Percentiles rank a stretch among this genome's conserved stretches.
Evolutionary conservation across 1,139 yeast species (phyloP).

Genomic region (Suhomyces atakaporum): DNA sequence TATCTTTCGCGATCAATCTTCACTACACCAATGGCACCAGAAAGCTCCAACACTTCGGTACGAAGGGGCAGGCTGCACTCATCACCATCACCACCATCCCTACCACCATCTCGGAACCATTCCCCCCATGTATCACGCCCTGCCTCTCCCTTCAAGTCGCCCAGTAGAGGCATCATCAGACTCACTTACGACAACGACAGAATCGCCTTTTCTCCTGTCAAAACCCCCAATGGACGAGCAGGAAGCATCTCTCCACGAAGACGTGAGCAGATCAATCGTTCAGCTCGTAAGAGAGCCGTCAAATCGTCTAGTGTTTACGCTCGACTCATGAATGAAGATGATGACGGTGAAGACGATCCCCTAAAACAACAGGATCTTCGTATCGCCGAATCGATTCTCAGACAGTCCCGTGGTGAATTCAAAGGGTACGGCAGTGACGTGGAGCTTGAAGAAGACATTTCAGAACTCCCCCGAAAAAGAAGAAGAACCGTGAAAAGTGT

Average conservation of each 20-base stretch:
- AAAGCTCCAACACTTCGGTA: too few species aligned
- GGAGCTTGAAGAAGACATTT: slow-evolving; percentile 32
- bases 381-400: slow-evolving; percentile 48
- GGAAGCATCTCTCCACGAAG: slow-evolving; percentile 49
- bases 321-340: slow-evolving; percentile 38
- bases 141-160: slow-evolving; percentile 18
- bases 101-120: too few species aligned
- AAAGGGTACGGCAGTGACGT: slow-evolving; percentile 32
- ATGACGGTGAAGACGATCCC: slow-evolving; percentile 32
- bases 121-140: slow-evolving; percentile 8
- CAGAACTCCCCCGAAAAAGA: slow-evolving; percentile 3
- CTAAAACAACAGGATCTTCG: slow-evolving; percentile 39
- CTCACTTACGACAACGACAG: slow-evolving; percentile 10
- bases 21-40: neutral
- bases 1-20: too few species aligned
- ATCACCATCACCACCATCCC: too few species aligned
- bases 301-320: slow-evolving; percentile 29
- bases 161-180: slow-evolving; percentile 27
- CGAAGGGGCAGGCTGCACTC: too few species aligned
- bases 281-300: slow-evolving; percentile 55
- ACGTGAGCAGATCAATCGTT: slow-evolving; percentile 46
- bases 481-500: slow-evolving; percentile 5
- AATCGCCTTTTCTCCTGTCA: slow-evolving; percentile 29
- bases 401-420: slow-evolving; percentile 24
- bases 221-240: slow-evolving; percentile 47